Percentiles rank a stretch among this genome's conserved stretches.
Conservation (phyloP, 1,284 basidiomycete species). For the Heterobasidion annosum region DNA sequence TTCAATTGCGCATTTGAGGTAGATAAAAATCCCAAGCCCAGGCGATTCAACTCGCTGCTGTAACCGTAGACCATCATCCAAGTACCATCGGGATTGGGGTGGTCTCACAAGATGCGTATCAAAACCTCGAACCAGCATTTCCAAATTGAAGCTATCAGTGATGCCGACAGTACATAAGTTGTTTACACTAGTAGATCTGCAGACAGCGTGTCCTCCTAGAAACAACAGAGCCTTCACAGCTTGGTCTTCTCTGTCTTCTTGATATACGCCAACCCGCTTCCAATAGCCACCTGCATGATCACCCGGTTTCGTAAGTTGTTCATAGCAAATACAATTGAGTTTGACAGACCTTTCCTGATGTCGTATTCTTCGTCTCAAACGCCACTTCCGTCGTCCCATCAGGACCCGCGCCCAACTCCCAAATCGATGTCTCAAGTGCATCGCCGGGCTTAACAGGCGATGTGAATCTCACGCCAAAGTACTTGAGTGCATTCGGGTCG, state of each 20-base stretch:
- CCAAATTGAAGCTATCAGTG: too few relatives aligned
- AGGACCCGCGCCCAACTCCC: conserved; percentile 65
- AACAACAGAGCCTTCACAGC: conserved; percentile 26
- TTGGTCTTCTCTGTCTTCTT: conserved; percentile 44
- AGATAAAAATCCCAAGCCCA: too few relatives aligned
- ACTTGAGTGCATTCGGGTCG: conserved; percentile 50
- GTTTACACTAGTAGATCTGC: too few relatives aligned
- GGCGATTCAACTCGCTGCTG: too few relatives aligned
- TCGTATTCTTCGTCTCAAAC: conserved; percentile 64
- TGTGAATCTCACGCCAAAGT: conserved; percentile 69
- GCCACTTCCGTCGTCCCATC: conserved; percentile 60
- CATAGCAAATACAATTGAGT: background rate
- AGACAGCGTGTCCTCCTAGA: too few relatives aligned
- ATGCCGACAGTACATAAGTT: too few relatives aligned
- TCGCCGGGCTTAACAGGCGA: conserved; percentile 76
- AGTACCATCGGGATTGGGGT: too few relatives aligned
- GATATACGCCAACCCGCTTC: conserved; percentile 52
- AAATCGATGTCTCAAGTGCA: conserved; percentile 66
- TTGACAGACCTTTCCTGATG: conserved; percentile 54
- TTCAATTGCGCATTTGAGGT: too few relatives aligned
- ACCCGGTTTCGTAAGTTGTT: background rate
- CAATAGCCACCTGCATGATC: conserved; percentile 35
- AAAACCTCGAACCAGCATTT: too few relatives aligned
- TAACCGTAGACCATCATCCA: too few relatives aligned
- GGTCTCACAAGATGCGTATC: too few relatives aligned